phyloP scores from a whole-genome alignment of 106 monocot species.

The Dendrobium nobile region DNA sequence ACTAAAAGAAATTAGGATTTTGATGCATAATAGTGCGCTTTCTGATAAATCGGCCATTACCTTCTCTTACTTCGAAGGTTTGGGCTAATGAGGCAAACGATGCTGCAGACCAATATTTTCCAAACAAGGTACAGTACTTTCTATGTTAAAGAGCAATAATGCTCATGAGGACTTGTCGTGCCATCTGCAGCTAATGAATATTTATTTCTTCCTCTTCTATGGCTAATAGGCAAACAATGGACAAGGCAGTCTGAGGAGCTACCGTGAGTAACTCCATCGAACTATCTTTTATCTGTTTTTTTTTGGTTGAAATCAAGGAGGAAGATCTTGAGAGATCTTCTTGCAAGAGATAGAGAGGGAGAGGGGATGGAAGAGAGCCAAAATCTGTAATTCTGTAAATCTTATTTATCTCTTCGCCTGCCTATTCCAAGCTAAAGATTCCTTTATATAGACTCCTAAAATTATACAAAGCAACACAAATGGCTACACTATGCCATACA shows the following conservation, averaged over 20 bases:
- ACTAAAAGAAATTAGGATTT: not conserved
- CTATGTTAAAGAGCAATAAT: not conserved
- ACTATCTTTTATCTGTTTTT: not conserved
- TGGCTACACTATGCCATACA: too few species aligned
- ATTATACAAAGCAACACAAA: too few species aligned
- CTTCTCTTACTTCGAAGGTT: not conserved
- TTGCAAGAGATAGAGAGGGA: too few species aligned
- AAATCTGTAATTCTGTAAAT: too few species aligned
- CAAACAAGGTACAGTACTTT: not conserved
- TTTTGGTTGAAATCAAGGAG: too few species aligned
- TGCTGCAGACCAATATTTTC: not conserved
- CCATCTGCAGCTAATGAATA: not conserved
- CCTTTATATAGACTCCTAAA: too few species aligned
- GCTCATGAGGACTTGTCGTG: not conserved
- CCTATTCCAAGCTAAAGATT: too few species aligned
- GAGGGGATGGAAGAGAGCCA: too few species aligned
- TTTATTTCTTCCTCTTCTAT: not conserved
- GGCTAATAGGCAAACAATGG: conserved; percentile 12
- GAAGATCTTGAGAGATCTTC: too few species aligned
- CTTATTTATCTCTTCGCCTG: too few species aligned
- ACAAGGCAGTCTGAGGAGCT: conserved; percentile 29
- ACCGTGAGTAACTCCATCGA: conserved; percentile 22
- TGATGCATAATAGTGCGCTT: not conserved
- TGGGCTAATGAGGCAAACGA: not conserved
- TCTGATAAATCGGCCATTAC: not conserved